Evolutionary conservation across 2,329 filamentous ascomycete species (phyloP).

Genomic region (Cephalotrichum gorgonifer): DNA sequence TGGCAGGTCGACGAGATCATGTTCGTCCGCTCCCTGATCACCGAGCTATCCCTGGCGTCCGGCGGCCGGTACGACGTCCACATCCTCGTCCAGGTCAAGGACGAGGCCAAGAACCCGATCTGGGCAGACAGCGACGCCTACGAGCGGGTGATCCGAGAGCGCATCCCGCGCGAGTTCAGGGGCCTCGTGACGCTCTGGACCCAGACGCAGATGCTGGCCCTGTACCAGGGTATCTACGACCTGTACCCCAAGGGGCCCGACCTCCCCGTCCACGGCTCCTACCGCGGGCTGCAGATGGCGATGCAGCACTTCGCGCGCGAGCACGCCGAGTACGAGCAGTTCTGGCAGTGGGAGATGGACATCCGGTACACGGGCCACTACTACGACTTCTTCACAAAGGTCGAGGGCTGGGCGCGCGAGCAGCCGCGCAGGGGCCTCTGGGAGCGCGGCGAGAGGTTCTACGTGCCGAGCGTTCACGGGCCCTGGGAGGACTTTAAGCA

Average conservation of each 20-base stretch:
- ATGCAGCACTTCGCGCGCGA: slow-evolving; percentile 86
- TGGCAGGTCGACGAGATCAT: slow-evolving; percentile 75
- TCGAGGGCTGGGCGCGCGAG: slow-evolving; percentile 56
- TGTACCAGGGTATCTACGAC: slow-evolving; percentile 82
- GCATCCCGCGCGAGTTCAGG: slow-evolving; percentile 74
- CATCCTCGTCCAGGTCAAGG: slow-evolving; percentile 73
- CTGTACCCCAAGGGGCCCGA: slow-evolving; percentile 55
- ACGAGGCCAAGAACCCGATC: slow-evolving; percentile 62
- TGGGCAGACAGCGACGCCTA: slow-evolving; percentile 67
- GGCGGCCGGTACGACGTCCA: slow-evolving; percentile 83
- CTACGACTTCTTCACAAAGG: slow-evolving; percentile 61
- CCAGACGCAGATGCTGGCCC: slow-evolving; percentile 80
- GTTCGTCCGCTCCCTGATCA: slow-evolving; percentile 73
- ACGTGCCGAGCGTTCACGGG: slow-evolving; percentile 65
- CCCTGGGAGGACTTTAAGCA: slow-evolving; percentile 67
- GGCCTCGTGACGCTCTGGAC: slow-evolving; percentile 89
- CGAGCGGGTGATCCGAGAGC: slow-evolving; percentile 53
- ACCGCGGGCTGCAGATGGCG: slow-evolving; percentile 87
- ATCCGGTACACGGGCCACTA: slow-evolving; percentile 83
- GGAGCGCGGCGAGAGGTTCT: slow-evolving; percentile 72
- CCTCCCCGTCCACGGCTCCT: slow-evolving; percentile 80
- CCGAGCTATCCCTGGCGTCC: slow-evolving; percentile 69
- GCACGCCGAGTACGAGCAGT: slow-evolving; percentile 82
- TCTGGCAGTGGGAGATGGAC: slow-evolving; percentile 96
- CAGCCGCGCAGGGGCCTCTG: slow-evolving; percentile 74